A percentile compares a stretch with the other conserved stretches of the same genome.
Conservation (phyloP, 768 basidiomycete genomes). For the Candolleomyces efflorescens region DNA sequence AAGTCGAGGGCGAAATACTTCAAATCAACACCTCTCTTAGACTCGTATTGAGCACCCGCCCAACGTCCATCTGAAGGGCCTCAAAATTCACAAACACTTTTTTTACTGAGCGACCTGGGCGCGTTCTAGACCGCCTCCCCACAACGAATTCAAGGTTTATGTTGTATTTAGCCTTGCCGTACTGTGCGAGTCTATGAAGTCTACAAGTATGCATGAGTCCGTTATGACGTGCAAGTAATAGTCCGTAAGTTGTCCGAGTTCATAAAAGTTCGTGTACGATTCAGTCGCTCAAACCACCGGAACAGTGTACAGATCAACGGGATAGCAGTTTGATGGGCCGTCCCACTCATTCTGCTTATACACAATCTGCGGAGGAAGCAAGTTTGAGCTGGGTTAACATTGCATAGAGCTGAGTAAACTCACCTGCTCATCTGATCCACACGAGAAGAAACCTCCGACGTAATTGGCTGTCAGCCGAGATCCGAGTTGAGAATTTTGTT, state of each 20-base stretch:
- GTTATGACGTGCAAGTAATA: too few relatives aligned
- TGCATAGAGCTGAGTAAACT: conserved; percentile 7
- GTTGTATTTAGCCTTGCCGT: too few relatives aligned
- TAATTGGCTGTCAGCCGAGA: conserved; percentile 18
- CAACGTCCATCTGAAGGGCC: too few relatives aligned
- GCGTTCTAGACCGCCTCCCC: too few relatives aligned
- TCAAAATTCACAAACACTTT: too few relatives aligned
- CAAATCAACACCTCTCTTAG: too few relatives aligned
- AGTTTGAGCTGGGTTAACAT: background rate
- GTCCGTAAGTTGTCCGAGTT: background rate
- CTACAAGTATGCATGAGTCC: too few relatives aligned
- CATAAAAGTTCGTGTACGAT: background rate
- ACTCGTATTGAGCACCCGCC: too few relatives aligned
- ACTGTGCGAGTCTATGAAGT: too few relatives aligned
- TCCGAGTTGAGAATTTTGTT: conserved; percentile 22
- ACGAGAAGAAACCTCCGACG: conserved; percentile 25
- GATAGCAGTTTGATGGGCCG: conserved; percentile 4
- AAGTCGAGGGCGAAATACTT: too few relatives aligned
- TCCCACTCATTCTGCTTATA: conserved; percentile 5
- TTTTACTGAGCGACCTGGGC: too few relatives aligned
- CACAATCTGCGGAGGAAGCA: background rate
- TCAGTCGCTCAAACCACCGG: conserved; percentile 5
- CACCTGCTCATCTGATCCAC: conserved; percentile 17
- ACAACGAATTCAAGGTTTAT: too few relatives aligned
- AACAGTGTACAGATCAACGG: conserved; percentile 9